Conservation (phyloP, 2,329 filamentous ascomycete genomes). For the Exutisphaerella laricina region DNA sequence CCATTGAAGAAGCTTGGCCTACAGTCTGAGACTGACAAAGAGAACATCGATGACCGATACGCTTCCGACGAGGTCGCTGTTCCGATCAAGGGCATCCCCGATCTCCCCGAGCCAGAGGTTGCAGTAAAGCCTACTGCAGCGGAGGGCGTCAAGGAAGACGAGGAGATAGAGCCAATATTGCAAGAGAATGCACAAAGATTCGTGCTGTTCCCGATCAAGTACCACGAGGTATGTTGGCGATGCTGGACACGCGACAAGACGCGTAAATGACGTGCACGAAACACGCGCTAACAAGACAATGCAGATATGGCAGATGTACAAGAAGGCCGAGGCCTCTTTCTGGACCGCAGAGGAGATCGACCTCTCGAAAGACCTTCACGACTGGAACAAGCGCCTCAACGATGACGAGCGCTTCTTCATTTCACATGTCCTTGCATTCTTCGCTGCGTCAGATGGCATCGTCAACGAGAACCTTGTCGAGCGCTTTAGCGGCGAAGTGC, state of each 20-base stretch:
- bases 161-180: constrained; percentile 82
- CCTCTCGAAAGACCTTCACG: constrained; percentile 95
- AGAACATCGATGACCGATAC: constrained; percentile 58
- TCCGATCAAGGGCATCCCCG: constrained; percentile 48
- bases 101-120: constrained; percentile 35
- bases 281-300: constrained; percentile 22
- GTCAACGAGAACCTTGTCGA: constrained; percentile 99
- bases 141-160: constrained; percentile 54
- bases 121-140: constrained; percentile 40
- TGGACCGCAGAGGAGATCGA: constrained; percentile 99
- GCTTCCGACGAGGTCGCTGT: constrained; percentile 52
- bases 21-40: constrained; percentile 63
- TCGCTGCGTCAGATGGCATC: constrained; percentile 96
- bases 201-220: constrained; percentile 98
- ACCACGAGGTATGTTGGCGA: constrained; percentile 76
- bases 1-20: constrained; percentile 88
- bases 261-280: constrained; percentile 26
- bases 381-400: constrained; percentile 97
- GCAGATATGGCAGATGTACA: constrained; percentile 99
- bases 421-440: constrained; percentile 98
- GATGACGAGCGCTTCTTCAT: constrained; percentile 98
- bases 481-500: constrained; percentile 94
- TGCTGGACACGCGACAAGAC: constrained; percentile 58
- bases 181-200: constrained; percentile 95
- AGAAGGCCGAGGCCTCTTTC: constrained; percentile 99